Evolutionary conservation across 306 rosid species (phyloP).

Genomic region (Purshia tridentata): DNA sequence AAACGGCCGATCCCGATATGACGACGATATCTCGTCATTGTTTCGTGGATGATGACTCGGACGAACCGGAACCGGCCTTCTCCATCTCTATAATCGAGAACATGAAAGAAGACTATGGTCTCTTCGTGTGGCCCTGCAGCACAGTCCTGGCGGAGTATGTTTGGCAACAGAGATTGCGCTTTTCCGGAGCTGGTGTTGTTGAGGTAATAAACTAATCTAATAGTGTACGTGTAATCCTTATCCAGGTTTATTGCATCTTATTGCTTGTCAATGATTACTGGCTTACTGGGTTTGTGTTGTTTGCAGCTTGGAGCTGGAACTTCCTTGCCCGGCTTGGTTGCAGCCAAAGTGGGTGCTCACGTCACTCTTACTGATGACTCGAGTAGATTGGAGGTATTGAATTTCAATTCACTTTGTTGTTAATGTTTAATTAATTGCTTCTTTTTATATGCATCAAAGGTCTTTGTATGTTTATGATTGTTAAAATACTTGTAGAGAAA

Average conservation of each 20-base stretch:
- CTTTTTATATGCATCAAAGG: neutral
- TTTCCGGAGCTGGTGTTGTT: constrained; percentile 54
- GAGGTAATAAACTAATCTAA: constrained; percentile 40
- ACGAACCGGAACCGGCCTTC: constrained; percentile 33
- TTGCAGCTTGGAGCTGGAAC: constrained; percentile 85
- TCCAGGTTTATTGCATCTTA: neutral
- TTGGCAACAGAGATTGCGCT: constrained; percentile 74
- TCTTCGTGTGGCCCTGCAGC: constrained; percentile 89
- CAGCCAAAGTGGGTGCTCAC: constrained; percentile 64
- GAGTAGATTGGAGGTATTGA: constrained; percentile 53
- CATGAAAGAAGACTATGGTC: constrained; percentile 79
- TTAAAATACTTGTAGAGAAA: neutral
- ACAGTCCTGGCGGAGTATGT: constrained; percentile 73
- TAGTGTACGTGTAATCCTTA: neutral
- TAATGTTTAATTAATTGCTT: neutral
- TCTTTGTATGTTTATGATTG: neutral
- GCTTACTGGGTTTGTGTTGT: neutral
- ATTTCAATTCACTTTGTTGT: neutral
- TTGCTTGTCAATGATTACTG: neutral
- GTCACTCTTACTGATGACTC: constrained; percentile 75
- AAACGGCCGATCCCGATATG: constrained; percentile 33
- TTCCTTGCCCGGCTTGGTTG: constrained; percentile 80
- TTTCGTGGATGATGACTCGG: constrained; percentile 33
- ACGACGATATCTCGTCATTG: constrained; percentile 57
- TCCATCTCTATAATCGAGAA: constrained; percentile 72